A percentile compares a stretch with the other conserved stretches of the same genome.
Conservation (phyloP, 2,329 filamentous ascomycete species). For the Neopestalotiopsis rosae region DNA sequence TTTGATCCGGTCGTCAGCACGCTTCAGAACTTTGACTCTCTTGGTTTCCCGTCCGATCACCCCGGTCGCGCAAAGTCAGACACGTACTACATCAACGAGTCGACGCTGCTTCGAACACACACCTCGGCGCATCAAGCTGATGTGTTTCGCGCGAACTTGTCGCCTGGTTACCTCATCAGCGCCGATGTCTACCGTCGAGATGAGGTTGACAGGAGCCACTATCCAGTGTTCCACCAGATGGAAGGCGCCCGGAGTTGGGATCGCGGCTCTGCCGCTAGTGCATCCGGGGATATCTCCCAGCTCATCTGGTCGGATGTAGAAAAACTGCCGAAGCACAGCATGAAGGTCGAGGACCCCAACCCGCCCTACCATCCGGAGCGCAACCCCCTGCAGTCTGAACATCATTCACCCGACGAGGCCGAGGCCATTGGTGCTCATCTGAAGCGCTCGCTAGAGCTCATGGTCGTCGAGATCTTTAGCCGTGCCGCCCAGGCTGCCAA, state of each 20-base stretch:
- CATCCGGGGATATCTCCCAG: constrained; percentile 62
- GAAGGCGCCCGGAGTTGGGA: constrained; percentile 94
- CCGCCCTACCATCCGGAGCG: constrained; percentile 76
- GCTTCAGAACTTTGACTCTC: constrained; percentile 92
- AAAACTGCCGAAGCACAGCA: constrained; percentile 72
- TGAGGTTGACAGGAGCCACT: constrained; percentile 93
- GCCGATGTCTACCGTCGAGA: constrained; percentile 96
- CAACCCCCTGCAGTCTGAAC: constrained; percentile 79
- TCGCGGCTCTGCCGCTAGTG: constrained; percentile 52
- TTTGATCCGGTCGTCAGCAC: constrained; percentile 85
- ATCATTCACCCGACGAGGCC: constrained; percentile 77
- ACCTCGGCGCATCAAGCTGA: constrained; percentile 93
- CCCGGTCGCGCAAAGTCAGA: constrained; percentile 86
- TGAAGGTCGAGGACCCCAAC: constrained; percentile 84
- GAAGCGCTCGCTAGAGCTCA: constrained; percentile 85
- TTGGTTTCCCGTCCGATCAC: constrained; percentile 88
- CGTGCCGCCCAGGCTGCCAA: constrained; percentile 72
- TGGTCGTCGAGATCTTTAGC: constrained; percentile 89
- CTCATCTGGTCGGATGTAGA: constrained; percentile 75
- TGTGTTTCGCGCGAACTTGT: constrained; percentile 74
- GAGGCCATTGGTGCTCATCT: constrained; percentile 85
- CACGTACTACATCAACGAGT: constrained; percentile 91
- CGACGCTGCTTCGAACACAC: constrained; percentile 87
- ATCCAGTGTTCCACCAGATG: constrained; percentile 99
- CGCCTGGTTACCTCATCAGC: constrained; percentile 84